Base-by-base conservation (phyloP, 202 grass and related monocot species). In the Miscanthus sacchariflorus region DNA sequence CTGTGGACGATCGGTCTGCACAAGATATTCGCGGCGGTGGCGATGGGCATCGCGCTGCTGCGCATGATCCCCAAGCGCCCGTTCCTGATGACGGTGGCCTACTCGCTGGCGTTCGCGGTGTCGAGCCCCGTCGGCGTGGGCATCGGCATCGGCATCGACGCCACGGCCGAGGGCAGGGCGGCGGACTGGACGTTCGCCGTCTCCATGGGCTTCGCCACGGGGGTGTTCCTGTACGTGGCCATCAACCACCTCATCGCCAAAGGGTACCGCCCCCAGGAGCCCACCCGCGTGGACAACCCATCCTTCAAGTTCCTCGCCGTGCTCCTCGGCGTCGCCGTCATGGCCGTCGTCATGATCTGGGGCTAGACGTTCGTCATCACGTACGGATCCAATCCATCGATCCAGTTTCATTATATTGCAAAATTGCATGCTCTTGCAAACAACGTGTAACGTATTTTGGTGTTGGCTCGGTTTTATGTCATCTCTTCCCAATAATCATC, bases 1-100 rank as follows among this genome's bases (percentile, higher is more conserved):
- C 91, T 98, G 2, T 98, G 95, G 95, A 98, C 91, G 5, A 98
- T 98, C 76, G 80, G 90, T 1, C 88, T 98, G 77, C 95, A 98
- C 81, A 98, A 95, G 84, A 84, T 98, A 33, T 93, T 98, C 17
- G 95, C 93, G 0, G 93, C 93, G 19, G 83, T 95, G 58, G 89
- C 95, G 24, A 98, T 95, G 95, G 95, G 95, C 35, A 91, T 98
- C 33, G 95, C 93, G 33, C 86, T 95, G 71, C 90, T 98, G 11
- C 89, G 91, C 6, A 89, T 95, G 78, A 52, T 92, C 28, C 93
- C 91, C 4, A 89, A 91, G 70, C 89, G 93, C 2, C 89, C 93
- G 0, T 90, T 98, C 13, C 70, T 95, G 11, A 90, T 45, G 77
- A 92, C 95, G 4, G 81, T 75, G 36, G 64, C 85, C 15, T 98